A percentile compares a stretch with the other conserved stretches of the same genome.
Conservation (phyloP, 2,329 filamentous ascomycete species). For the Herpotrichia juniperi region DNA sequence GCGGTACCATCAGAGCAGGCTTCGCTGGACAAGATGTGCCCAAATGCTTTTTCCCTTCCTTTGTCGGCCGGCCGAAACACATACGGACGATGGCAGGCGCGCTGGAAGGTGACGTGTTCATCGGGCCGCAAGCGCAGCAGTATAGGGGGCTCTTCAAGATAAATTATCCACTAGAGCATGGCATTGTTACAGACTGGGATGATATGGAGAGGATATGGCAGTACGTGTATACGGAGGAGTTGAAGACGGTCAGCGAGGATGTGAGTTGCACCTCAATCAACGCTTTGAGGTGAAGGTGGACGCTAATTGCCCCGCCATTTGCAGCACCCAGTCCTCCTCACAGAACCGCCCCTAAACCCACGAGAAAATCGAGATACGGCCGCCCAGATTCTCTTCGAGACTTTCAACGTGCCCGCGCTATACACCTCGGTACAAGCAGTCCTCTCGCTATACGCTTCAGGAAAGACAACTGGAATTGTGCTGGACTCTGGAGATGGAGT, state of each 20-base stretch:
- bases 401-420: conserved; percentile 95
- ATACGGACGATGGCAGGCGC: conserved; percentile 93
- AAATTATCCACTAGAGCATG: conserved; percentile 92
- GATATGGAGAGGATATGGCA: conserved; percentile 99
- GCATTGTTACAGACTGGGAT: conserved; percentile 99
- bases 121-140: conserved; percentile 89
- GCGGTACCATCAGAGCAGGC: conserved; percentile 93
- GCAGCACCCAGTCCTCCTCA: conserved; percentile 92
- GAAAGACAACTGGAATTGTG: conserved; percentile 94
- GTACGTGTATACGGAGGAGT: conserved; percentile 92
- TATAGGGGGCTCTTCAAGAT: conserved; percentile 94
- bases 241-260: conserved; percentile 98
- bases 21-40: conserved; percentile 96
- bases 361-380: conserved; percentile 94
- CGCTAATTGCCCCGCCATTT: conserved; percentile 14
- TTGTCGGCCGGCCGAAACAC: conserved; percentile 95
- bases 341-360: conserved; percentile 94
- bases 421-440: conserved; percentile 98
- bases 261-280: conserved; percentile 54
- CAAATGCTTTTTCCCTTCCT: conserved; percentile 97
- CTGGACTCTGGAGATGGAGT: conserved; percentile 95
- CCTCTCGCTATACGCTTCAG: conserved; percentile 92
- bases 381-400: conserved; percentile 97
- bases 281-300: not conserved
- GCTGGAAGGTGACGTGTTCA: conserved; percentile 95